Base-by-base conservation (phyloP, 2,329 filamentous ascomycete species). In the Seiridium unicorne region DNA sequence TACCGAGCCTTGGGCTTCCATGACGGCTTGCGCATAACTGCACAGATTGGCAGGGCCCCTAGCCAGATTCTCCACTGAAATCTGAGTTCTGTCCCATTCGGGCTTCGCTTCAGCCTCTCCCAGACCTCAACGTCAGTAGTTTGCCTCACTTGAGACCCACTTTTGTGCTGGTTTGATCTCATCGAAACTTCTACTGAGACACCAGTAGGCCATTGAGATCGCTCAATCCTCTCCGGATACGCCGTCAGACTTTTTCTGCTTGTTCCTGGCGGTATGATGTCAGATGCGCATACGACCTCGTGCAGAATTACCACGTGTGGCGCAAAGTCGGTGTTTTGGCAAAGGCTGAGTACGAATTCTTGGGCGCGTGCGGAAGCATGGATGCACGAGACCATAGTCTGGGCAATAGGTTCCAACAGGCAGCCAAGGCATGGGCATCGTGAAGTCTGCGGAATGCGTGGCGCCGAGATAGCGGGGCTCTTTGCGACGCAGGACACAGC, bases 1-100 rank as follows among this genome's bases (percentile, higher is more conserved):
- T 54, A 60, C 57, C 44, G 56, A 47, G 48, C 35, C 55, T 44
- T 57, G 55, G 42, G 44, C 13, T 49, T 51, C 55, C 44, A 49
- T 49, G 46, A 49, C 44, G 55, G 55, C 46, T 58, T 46, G 44
- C 55, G 46, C 55, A 57, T 18, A 49, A 26, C 13, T 32, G 55
- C 35, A 35, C 49, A 35, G 47, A 48, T 13, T n/a, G 44, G 47
- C 55, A 58, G 55, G 55, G 55, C 31, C 48, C 13, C 31, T 57
- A 48, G 18, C 35, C 31, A 44, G 7, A 57, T 32, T 34, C 54
- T 13, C 42, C 53, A 55, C 35, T 44, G 35, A 31, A 13, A 42
- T 42, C 38, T 42, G 38, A 8, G 38, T 13, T 13, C 13, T 6
- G 8, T n/a, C 46, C 13, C 7, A 11, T 48, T 31, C 46, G n/a